phyloP scores from a whole-genome alignment of 202 grass and related monocot species.

The Setaria viridis region DNA sequence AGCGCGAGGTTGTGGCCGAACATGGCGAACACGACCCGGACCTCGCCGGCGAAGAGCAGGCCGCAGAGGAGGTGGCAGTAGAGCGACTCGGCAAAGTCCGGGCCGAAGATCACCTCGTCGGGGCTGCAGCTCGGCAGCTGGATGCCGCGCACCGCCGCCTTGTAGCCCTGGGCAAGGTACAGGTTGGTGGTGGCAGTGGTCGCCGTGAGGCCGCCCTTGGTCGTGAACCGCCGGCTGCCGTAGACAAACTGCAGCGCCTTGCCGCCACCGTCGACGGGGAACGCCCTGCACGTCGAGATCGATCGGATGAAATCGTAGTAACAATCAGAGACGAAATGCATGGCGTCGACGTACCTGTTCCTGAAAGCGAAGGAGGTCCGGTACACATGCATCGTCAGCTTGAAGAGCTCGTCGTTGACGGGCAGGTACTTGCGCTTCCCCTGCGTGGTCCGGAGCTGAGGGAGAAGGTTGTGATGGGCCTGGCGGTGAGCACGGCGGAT shows the following conservation, averaged over 20 bases:
- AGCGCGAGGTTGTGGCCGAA: conserved; percentile 87
- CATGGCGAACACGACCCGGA: conserved; percentile 64
- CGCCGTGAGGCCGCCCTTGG: conserved; percentile 72
- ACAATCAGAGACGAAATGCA: background rate
- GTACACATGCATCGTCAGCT: conserved; percentile 88
- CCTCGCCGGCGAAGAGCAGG: conserved; percentile 61
- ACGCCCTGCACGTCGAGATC: conserved; percentile 48
- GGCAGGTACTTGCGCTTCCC: conserved; percentile 90
- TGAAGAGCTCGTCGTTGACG: conserved; percentile 86
- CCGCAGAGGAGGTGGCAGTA: conserved; percentile 99
- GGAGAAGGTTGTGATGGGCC: conserved; percentile 78
- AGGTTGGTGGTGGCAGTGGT: conserved; percentile 87
- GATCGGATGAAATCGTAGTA: background rate
- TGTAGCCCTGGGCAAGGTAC: conserved; percentile 63
- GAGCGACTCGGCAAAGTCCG: conserved; percentile 75
- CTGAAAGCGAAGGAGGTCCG: conserved; percentile 83
- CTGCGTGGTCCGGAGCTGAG: conserved; percentile 94
- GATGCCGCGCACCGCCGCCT: conserved; percentile 58
- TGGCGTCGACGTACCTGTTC: conserved; percentile 55
- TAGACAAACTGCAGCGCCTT: conserved; percentile 89
- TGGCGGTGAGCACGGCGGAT: conserved; percentile 71
- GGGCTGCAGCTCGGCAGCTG: conserved; percentile 70
- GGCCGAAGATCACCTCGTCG: conserved; percentile 71
- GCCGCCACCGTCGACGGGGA: conserved; percentile 63
- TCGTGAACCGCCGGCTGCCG: conserved; percentile 67